Evolutionary conservation across 1,284 basidiomycete genomes (phyloP), one percentile per base, ranked within the genome.

Genomic region (Sparassis latifolia): DNA sequence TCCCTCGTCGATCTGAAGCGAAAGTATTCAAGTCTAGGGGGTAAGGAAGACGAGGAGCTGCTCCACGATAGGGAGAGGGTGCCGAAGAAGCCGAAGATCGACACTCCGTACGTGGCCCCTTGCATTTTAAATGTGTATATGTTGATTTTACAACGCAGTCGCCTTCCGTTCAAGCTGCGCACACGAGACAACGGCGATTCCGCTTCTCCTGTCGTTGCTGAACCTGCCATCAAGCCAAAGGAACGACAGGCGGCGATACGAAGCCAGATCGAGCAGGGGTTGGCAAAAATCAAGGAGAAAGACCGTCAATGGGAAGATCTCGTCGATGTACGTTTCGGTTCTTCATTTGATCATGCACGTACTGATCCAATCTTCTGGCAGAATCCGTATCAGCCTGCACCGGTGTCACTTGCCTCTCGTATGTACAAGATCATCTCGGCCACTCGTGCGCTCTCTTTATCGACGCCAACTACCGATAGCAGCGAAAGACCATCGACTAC

Each of bases 231-330:
- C 33, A 74, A 76, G 7, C 87, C 85, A 2, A 82, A 74, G 61
- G 89, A 92, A 51, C 82, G 88, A 37, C 68, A 78, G 42, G 72
- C 74, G 5, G 68, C 75, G 3, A 82, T 93, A 52, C 76, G 77
- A 42, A 74, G 78, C 38, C 75, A 79, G 47, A 78, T 92, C 61
- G 91, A 95, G 54, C 72, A 78, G 12, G 77, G 83, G 45, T 65
- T 93, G 54, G 71, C 73, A 4, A 74, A 74, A 44, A 82, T 83
- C 64, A 88, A 86, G 64, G 89, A 89, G 55, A 73, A 77, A 49
- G 89, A 95, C 61, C 77, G 84, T 49, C 78, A 82, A 42, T 95
- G 92, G 86, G 92, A 96, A 60, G 92, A 96, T 62, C 76, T 77
- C 48, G 78, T 90, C 55, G 91, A 94, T 68, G 84, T 89, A 61